Base-by-base conservation (phyloP, 164 flowering plant species). In the Aristolochia californica region DNA sequence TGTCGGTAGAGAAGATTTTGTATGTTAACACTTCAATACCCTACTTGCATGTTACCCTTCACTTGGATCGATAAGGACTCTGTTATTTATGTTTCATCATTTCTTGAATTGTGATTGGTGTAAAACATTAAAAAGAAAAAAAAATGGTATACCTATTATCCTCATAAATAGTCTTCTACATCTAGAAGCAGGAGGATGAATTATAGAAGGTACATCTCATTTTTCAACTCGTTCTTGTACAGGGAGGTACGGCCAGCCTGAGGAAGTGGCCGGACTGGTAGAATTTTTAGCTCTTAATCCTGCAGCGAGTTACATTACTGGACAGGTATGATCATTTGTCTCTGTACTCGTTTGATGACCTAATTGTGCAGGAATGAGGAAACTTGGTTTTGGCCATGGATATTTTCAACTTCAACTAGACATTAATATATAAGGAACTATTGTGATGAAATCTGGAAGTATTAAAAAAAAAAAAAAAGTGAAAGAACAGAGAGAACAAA, bases 201-300 rank as follows among this genome's bases (percentile, higher is more conserved):
- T n/a, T n/a, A n/a, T 10, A 24, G 26, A 45, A 26, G 26, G 1
- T 28, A 13, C 4, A 27, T 57, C 45, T 59, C 27, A 20, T 57
- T 62, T 34, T 48, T 10, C 10, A n/a, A 62, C 11, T 69, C 55
- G n/a, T n/a, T n/a, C 12, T 28, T 51, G 16, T 66, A 2, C 77
- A 78, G 81, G 79, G 55, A 54, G 81, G 49, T 75, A 72, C 43
- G 81, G 81, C 20, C 71, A 78, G 60, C 81, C 81, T 5, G 77
- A 78, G 62, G 81, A 78, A 73, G 75, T 78, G 66, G 81, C 79
- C 53, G 81, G 81, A 52, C 50, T 78, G 50, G 78, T 78, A 22
- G 74, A 78, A 60, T 78, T 78, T 51, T 60, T 78, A 28, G 81
- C 81, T 56, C 70, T 78, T 25, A 66, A 57, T 51, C 75, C 77